Evolutionary conservation across 306 rosid species (phyloP), one percentile per base, ranked within the genome.

Genomic region (Cicer judaicum): DNA sequence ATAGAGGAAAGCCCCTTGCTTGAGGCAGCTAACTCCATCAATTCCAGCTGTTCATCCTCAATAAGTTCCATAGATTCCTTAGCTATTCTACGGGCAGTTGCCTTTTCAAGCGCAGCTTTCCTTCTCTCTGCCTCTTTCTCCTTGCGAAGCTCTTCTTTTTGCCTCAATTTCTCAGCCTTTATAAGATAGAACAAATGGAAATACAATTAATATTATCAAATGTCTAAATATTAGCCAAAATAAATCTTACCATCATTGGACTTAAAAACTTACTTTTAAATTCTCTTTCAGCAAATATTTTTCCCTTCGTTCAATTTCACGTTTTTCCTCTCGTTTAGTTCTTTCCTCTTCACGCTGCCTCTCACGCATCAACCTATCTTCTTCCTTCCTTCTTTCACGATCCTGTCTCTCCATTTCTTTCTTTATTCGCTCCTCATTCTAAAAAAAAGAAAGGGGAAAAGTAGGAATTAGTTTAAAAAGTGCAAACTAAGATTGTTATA

Each of bases 31-130:
- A 91, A 74, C 77, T 92, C 99, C 99, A 94, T 92, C 86, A 94
- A 68, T 84, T 94, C 99, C 73, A 94, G 88, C 69, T 94, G 99
- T 76, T 92, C 99, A 78, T 94, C 99, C 88, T 94, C 97, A 79
- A 91, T 88, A 80, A 94, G 93, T 72, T 94, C 99, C 97, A 94
- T 90, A 78, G 99, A 92, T 81, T 94, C 97, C 82, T 86, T 89
- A 77, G 97, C 95, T 52, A 94, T 88, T 81, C 85, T 94, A 44
- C 96, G 96, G 46, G 97, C 97, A 74, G 90, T 88, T 60, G 99
- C 97, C 84, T 92, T 94, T 82, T 91, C 99, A 68, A 94, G 82
- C 44, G 99, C 97, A 81, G 89, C 96, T 88, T 94, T 87, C 81
- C 96, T 89, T 83, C 93, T 88, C 81, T 87, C 99, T 65, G 79